phyloP scores from a whole-genome alignment of 2,329 filamentous ascomycete species.

The Helotiales sp. region DNA sequence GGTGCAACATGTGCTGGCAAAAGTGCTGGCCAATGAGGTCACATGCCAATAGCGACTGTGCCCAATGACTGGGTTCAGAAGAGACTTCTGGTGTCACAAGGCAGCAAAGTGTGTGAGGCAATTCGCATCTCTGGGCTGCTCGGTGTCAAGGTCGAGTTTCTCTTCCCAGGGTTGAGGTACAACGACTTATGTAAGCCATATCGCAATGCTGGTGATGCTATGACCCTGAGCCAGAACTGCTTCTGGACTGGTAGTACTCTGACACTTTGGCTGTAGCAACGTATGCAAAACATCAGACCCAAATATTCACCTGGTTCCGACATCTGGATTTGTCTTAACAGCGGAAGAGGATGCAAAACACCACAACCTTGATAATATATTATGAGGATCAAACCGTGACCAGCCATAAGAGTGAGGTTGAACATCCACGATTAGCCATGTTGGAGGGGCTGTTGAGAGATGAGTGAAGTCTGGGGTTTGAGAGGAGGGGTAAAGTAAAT shows the following conservation, averaged over 20 bases:
- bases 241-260: not conserved
- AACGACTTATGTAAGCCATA: not conserved
- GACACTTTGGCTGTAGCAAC: not conserved
- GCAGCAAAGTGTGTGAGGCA: not conserved
- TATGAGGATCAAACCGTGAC: not conserved
- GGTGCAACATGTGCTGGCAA: constrained; percentile 28
- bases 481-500: not conserved
- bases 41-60: constrained; percentile 4
- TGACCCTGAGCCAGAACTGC: not conserved
- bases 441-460: not conserved
- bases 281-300: not conserved
- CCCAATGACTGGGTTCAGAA: constrained; percentile 4
- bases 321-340: not conserved
- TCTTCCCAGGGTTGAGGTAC: not conserved
- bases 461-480: not conserved
- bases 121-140: not conserved
- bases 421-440: not conserved
- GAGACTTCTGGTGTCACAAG: constrained; percentile 7
- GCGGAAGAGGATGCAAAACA: not conserved
- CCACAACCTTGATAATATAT: not conserved
- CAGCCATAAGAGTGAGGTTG: not conserved
- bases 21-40: constrained; percentile 12
- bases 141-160: not conserved
- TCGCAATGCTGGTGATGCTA: not conserved
- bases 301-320: not conserved